Evolutionary conservation across 2,329 filamentous ascomycete species (phyloP).

Genomic region (Xylaria sp.): DNA sequence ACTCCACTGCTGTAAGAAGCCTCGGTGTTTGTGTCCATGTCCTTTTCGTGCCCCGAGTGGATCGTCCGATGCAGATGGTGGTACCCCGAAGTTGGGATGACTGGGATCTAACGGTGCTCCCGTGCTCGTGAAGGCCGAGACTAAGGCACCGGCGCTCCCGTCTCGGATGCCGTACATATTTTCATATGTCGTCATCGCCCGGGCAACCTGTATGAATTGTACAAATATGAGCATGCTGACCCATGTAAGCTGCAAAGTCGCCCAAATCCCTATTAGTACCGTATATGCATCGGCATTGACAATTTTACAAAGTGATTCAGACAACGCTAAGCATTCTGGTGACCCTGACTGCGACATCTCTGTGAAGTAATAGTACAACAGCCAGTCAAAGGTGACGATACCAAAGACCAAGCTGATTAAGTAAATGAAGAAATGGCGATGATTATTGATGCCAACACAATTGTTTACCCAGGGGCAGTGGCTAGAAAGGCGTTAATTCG

Average conservation of each 20-base stretch:
- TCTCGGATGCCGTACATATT: conserved; percentile 85
- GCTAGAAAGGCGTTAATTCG: conserved; percentile 52
- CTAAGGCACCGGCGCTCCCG: conserved; percentile 58
- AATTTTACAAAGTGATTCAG: conserved; percentile 74
- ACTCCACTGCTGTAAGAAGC: conserved; percentile 79
- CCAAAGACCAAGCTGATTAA: conserved; percentile 78
- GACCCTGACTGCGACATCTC: conserved; percentile 58
- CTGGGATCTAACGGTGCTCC: conserved; percentile 72
- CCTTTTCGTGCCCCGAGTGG: conserved; percentile 46
- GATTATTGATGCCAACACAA: conserved; percentile 93
- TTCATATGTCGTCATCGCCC: conserved; percentile 94
- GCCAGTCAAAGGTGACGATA: conserved; percentile 72
- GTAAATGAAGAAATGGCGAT: conserved; percentile 94
- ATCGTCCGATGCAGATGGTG: conserved; percentile 50
- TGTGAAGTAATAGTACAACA: conserved; percentile 76
- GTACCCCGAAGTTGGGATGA: conserved; percentile 63
- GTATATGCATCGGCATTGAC: conserved; percentile 85
- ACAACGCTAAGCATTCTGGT: conserved; percentile 74
- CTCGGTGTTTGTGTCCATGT: conserved; percentile 55
- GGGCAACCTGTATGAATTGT: conserved; percentile 88
- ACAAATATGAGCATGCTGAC: conserved; percentile 96
- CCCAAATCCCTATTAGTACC: conserved; percentile 79
- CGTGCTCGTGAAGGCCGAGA: conserved; percentile 78
- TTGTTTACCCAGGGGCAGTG: conserved; percentile 99
- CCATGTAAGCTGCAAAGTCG: conserved; percentile 85